These are phyloP conservation scores for Escovopsis sp. DNA, from an alignment of 2,329 filamentous ascomycete genomes.

Conservation along the genomic window DNA sequence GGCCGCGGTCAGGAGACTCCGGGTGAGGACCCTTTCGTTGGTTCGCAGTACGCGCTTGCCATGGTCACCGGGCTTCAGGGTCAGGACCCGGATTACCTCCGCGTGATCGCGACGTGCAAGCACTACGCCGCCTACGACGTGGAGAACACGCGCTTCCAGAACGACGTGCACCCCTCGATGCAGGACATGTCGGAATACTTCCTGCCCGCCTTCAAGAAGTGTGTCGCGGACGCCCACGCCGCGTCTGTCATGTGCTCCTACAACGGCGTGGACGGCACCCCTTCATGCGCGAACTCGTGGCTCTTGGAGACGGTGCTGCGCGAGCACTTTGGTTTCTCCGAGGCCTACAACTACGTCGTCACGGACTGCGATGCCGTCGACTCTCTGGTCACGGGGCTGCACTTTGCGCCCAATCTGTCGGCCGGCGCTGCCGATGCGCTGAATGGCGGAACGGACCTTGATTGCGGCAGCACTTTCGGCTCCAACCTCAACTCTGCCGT, in stretches of 20 bases:
- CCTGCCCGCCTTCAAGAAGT: conserved; percentile 49
- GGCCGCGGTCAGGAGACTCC: conserved; percentile 47
- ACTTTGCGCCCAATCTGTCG: conserved; percentile 21
- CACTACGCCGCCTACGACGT: conserved; percentile 45
- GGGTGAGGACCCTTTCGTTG: conserved; percentile 37
- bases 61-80: conserved; percentile 39
- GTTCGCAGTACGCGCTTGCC: conserved; percentile 35
- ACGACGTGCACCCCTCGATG: conserved; percentile 38
- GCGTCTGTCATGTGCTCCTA: conserved; percentile 49
- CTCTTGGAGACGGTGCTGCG: conserved; percentile 48
- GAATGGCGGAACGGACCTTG: conserved; percentile 18
- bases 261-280: conserved; percentile 51
- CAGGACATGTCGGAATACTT: conserved; percentile 58
- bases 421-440: conserved; percentile 20
- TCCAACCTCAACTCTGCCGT: conserved; percentile 17
- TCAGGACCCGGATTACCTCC: conserved; percentile 6
- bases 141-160: conserved; percentile 36
- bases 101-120: conserved; percentile 42
- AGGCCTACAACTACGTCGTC: conserved; percentile 46
- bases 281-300: conserved; percentile 47
- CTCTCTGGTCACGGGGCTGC: conserved; percentile 35
- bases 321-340: conserved; percentile 49
- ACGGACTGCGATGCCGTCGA: conserved; percentile 51
- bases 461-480: conserved; percentile 9
- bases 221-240: conserved; percentile 41